A percentile compares a stretch with the other conserved stretches of the same genome.
These are phyloP conservation scores for Phytopythium boreale DNA, from an alignment of 352 stramenopile genomes.

Conservation along the genomic window DNA sequence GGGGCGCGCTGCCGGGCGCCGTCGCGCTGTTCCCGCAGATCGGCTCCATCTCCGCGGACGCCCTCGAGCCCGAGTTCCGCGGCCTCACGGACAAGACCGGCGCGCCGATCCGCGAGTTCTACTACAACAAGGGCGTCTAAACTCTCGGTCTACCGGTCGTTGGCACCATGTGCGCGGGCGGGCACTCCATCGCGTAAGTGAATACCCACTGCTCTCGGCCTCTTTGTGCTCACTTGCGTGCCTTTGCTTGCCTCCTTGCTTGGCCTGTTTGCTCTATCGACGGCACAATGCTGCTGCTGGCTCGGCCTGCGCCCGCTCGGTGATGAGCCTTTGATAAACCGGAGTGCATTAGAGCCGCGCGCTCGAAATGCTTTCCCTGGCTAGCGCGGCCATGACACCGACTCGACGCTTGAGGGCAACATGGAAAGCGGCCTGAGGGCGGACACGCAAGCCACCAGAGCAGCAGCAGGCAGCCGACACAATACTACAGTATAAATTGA, in stretches of 20 bases:
- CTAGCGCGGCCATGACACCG: slow-evolving; percentile 25
- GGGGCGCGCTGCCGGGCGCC: slow-evolving; percentile 71
- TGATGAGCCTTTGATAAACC: slow-evolving; percentile 31
- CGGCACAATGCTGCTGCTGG: neutral
- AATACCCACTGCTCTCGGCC: neutral
- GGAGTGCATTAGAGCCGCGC: slow-evolving; percentile 40
- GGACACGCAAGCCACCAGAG: neutral
- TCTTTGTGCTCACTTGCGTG: neutral
- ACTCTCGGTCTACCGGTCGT: neutral
- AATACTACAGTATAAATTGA: neutral
- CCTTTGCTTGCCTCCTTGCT: neutral
- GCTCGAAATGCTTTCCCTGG: slow-evolving; percentile 33
- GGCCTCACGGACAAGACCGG: slow-evolving; percentile 54
- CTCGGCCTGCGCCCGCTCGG: slow-evolving; percentile 9
- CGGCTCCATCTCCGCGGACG: slow-evolving; percentile 57
- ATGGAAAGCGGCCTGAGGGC: slow-evolving; percentile 6
- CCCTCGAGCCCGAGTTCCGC: slow-evolving; percentile 64
- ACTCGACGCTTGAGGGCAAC: slow-evolving; percentile 7
- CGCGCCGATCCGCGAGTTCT: slow-evolving; percentile 55
- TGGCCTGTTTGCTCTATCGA: neutral
- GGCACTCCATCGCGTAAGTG: neutral
- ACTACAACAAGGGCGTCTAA: slow-evolving; percentile 86
- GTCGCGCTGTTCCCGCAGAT: slow-evolving; percentile 83
- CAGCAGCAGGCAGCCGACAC: neutral
- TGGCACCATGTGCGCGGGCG: neutral